phyloP scores from a whole-genome alignment of 2,329 filamentous ascomycete species.

The Fusarium sulawesiense region DNA sequence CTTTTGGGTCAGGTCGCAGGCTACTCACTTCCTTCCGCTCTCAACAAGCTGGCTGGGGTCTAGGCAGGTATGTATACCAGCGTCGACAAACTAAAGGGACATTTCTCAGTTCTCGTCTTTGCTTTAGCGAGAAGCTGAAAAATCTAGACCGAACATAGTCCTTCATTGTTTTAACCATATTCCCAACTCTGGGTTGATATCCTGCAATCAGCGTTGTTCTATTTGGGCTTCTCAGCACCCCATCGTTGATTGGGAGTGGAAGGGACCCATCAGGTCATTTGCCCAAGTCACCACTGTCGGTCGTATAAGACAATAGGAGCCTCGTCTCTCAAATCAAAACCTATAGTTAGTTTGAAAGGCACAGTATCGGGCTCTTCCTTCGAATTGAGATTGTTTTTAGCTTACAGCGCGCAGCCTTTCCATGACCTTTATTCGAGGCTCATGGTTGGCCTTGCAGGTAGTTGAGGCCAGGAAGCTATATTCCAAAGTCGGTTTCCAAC shows the following conservation, averaged over 20 bases:
- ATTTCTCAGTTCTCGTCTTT: neutral
- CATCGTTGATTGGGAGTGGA: neutral
- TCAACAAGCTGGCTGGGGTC: neutral
- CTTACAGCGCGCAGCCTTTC: neutral
- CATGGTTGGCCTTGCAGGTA: neutral
- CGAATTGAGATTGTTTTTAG: neutral
- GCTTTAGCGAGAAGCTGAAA: neutral
- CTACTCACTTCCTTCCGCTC: neutral
- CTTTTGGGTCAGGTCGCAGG: neutral
- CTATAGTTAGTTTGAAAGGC: neutral
- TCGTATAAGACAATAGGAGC: neutral
- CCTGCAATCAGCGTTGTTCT: neutral
- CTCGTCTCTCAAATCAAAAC: neutral
- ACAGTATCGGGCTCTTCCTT: neutral
- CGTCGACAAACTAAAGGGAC: neutral
- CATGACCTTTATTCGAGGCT: neutral
- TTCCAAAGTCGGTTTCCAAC: neutral
- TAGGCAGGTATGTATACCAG: neutral
- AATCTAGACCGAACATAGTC: neutral
- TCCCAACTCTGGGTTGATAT: neutral
- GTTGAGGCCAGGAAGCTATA: neutral
- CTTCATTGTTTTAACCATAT: neutral
- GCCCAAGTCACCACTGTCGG: neutral
- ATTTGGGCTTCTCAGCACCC: neutral
- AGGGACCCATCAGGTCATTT: neutral